Percentiles rank a stretch among this genome's conserved stretches.
These are phyloP conservation scores for Cardamine chenopodiifolia DNA, from an alignment of 345 rosid species.

Conservation along the genomic window DNA sequence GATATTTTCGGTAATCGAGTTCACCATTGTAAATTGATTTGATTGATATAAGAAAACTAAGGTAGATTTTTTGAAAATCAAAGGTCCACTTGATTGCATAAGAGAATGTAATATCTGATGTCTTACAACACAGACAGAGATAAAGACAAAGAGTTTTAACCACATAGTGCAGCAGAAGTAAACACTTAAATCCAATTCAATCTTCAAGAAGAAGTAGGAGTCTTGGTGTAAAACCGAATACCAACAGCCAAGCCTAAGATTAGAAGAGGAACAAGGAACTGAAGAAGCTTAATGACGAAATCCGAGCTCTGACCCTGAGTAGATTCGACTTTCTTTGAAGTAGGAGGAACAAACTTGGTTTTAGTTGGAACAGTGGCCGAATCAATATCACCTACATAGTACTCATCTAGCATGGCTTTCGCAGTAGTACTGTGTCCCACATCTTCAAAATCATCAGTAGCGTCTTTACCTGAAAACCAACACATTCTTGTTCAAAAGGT, in stretches of 20 bases:
- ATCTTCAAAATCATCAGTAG: constrained; percentile 91
- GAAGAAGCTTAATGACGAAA: constrained; percentile 72
- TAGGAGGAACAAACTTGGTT: constrained; percentile 53
- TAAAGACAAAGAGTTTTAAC: constrained; percentile 12
- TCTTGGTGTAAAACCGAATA: constrained; percentile 76
- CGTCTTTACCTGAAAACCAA: constrained; percentile 76
- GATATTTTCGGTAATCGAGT: constrained; percentile 2
- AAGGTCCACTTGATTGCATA: constrained; percentile 7
- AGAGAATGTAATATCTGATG: constrained; percentile 23
- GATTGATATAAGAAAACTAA: constrained; percentile 48
- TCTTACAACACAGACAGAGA: constrained; percentile 34
- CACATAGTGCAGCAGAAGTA: not conserved
- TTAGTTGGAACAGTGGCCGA: constrained; percentile 62
- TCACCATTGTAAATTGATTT: constrained; percentile 50
- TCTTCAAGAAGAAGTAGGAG: constrained; percentile 48
- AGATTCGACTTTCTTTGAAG: constrained; percentile 66
- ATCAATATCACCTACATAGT: constrained; percentile 71
- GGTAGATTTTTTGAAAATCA: constrained; percentile 10
- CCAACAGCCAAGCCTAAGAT: constrained; percentile 92
- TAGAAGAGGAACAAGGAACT: constrained; percentile 86
- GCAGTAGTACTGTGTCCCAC: constrained; percentile 90
- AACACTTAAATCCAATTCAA: not conserved
- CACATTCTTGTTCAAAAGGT: not conserved
- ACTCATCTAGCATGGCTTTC: constrained; percentile 83
- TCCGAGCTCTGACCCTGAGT: constrained; percentile 79